Base-by-base conservation (phyloP, 164 flowering plant species). In the Vitis cinerea region DNA sequence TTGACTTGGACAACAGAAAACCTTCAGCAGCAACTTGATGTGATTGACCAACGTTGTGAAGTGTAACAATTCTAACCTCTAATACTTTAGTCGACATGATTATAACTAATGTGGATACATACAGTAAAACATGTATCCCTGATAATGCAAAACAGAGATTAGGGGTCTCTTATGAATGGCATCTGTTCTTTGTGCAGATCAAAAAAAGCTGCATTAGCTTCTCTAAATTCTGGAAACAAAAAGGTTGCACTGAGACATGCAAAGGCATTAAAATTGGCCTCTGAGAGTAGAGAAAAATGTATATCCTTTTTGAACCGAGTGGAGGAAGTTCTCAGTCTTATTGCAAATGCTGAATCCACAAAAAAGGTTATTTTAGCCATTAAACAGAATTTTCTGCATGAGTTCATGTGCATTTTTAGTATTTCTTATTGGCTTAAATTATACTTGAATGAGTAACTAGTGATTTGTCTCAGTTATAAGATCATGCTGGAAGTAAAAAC, bases 341-440 rank as follows among this genome's bases (percentile, higher is more conserved):
- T 94, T 70, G 77, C 82, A 44, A 77, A 85, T 86, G 94, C 93
- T 62, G 97, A 94, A 79, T 87, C 97, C 29, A 87, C 90, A 9
- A 89, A 87, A 71, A 84, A 85, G 96, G 97, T 92, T 57, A 69
- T 48, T 77, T 71, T 23, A 17, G 44, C 16, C 19, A 23, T 63
- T 37, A 10, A 48, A 7, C 37, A 53, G 47, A 65, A 62, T 47
- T 59, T 49, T 53, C 51, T 27, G 10, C 50, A 19, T 62, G 31
- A 37, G 52, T 27, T 48, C 23, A 44, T 61, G 56, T 56, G 23
- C 64, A 15, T 15, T 8, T 10, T 9, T 70, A 51, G 31, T 64
- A 4, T 27, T 15, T 51, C n/a, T 8, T n/a, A 50, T 29, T 59
- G 44, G 53, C 27, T 66, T 61, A 44, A 64, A 54, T 44, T 17